These are phyloP conservation scores for Selaginella tamariscina DNA, from an alignment of 75 land plant species.

Conservation along the genomic window DNA sequence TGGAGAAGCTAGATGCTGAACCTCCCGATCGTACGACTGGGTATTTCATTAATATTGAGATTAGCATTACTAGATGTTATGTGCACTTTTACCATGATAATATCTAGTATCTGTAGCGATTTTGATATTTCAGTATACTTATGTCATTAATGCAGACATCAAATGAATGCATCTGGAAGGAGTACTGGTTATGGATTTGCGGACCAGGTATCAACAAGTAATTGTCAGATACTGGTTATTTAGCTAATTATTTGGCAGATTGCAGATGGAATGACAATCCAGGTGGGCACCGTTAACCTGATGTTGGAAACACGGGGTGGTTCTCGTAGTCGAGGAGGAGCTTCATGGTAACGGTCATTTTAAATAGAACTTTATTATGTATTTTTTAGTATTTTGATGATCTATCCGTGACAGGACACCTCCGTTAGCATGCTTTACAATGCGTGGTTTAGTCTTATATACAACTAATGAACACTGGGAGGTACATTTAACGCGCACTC, in stretches of 20 bases:
- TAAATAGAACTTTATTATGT: not conserved
- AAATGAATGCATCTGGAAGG: constrained; percentile 32
- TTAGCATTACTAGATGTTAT: too few species aligned
- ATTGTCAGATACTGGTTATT: too few species aligned
- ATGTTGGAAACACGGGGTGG: constrained; percentile 92
- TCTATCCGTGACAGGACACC: constrained; percentile 47
- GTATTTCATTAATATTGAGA: too few species aligned
- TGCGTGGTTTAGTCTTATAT: constrained; percentile 68
- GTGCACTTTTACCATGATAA: constrained; percentile 20
- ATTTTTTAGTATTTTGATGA: not conserved
- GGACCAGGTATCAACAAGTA: constrained; percentile 51
- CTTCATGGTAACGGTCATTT: constrained; percentile 50
- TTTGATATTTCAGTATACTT: constrained; percentile 26
- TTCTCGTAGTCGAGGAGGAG: constrained; percentile 42
- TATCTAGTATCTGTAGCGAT: not conserved
- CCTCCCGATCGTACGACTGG: not conserved
- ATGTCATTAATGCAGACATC: constrained; percentile 17
- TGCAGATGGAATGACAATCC: constrained; percentile 97
- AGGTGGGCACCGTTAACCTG: constrained; percentile 74
- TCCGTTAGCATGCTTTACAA: constrained; percentile 86
- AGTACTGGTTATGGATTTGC: constrained; percentile 93
- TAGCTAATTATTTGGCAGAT: too few species aligned
- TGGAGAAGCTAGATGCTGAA: constrained; percentile 44
- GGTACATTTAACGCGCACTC: too few species aligned
- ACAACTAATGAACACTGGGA: constrained; percentile 95